Base-by-base conservation (phyloP, 2,329 filamentous ascomycete species). In the Huntiella savannae region DNA sequence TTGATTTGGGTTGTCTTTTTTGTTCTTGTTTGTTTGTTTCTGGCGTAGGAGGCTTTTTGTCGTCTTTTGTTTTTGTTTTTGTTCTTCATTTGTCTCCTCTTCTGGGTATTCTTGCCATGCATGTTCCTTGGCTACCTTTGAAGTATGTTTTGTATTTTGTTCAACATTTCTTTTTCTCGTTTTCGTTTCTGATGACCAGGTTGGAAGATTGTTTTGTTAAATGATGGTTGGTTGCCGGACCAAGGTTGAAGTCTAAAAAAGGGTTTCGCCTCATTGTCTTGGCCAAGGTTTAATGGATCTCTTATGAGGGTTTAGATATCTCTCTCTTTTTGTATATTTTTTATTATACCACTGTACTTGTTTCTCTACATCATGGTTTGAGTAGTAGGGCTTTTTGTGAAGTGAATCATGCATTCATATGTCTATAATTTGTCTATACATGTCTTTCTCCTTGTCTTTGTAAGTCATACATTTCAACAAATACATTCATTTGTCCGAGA, bases 1-100 rank as follows among this genome's bases (percentile, higher is more conserved):
- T 13, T 28, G 17, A 19, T 28, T n/a, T 41, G 13, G 16, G 17
- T 12, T 19, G 19, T 17, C 10, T 41, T 28, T 41, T 22, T 33
- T 33, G 4, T 28, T 43, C 13, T 13, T 40, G 2, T 17, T 34
- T 34, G 32, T 42, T 33, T 10, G 17, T 43, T 32, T 43, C 13
- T 13, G 40, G 40, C 40, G 40, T 16, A 34, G 40, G 40, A 15
- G 40, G 40, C 40, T 43, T 41, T 41, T 32, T 41, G 40, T 40
- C 40, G 28, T 42, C 22, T 28, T 19, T 19, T 41, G 11, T 41
- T 32, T 42, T 33, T 33, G 6, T 42, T 42, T 16, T 34, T 34
- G 28, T 43, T 34, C 13, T 33, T 43, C 32, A 17, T 33, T 11
- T 43, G 7, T 36, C 2, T 15, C 15, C 11, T 36, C 34, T n/a